Base-by-base conservation (phyloP, 176 grass and related monocot genomes). In the Zea mays region DNA sequence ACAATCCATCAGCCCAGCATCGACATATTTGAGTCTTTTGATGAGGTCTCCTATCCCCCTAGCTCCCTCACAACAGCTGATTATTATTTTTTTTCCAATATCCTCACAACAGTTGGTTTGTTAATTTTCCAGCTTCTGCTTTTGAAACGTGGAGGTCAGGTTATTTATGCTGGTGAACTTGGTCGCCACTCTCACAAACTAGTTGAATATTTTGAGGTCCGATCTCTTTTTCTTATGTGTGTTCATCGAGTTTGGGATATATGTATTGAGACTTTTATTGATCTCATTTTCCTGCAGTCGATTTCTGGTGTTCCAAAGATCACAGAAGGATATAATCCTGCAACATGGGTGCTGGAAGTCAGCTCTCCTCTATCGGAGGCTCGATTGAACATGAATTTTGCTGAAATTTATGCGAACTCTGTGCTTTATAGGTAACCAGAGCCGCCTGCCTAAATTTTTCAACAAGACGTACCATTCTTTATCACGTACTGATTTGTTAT, bases 1-100 rank as follows among this genome's bases (percentile, higher is more conserved):
- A 97, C 94, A 52, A 97, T 97, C 61, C 94, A 97, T 67, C 94
- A 97, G 60, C 94, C 94, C 39, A 97, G 94, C 76, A 97, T 97
- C 4, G 94, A 97, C 71, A 97, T 97, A 67, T 97, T 97, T 73
- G 94, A 97, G 79, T 87, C 94, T 60, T 97, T 97, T 50, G 94
- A 97, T 79, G 94, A 97, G 87, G 94, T 93, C 37, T 14, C 41
- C 19, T 49, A 7, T 71, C 66, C 72, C 38, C 44, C 83, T 45
- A n/a, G n/a, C 74, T 14, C 34, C n/a, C n/a, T 44, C 15, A 62
- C 2, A 67, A 67, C 17, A n/a, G n/a, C n/a, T n/a, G n/a, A n/a
- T n/a, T n/a, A n/a, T n/a, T 20, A 0, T 47, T 7, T 16, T 10
- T 20, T 1, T 8, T 37, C 15, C 13, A 15, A 16, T 57, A 44